Evolutionary conservation across 805 yeast genomes (phyloP), one percentile per base, ranked within the genome.

Genomic region (Nakazawaea populi): DNA sequence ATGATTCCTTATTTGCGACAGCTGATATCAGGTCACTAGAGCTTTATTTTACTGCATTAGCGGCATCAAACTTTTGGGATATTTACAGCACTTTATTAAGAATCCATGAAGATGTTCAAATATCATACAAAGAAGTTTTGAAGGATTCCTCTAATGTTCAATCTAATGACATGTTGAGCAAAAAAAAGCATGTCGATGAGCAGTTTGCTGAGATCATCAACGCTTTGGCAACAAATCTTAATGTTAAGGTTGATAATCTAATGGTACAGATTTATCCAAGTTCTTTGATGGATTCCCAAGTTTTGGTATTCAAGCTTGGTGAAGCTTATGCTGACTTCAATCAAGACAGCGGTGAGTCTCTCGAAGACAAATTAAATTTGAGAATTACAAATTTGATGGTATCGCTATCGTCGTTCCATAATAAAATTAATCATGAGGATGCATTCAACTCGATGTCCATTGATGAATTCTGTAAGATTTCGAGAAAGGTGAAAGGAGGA

Each of bases 1-100:
- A 81, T 29, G 96, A 90, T 61, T 78, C 80, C 47, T 66, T 91
- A 5, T 76, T 72, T 52, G 85, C 81, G 0, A 65, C 69, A 2
- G 62, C 77, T 2, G 68, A 70, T 9, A 73, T 84, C 54, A 80
- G 73, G 1, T 69, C 79, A 0, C 72, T 84, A 12, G 80, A 79
- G 52, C 60, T 88, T 2, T 89, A 79, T 59, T 71, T 86, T 53
- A 91, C 98, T 0, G 89, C 96, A 0, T 73, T 94, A 60, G 85
- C 96, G 0, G 94, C 94, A 0, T 84, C 96, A 0, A 89, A 87
- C 59, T 71, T 89, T 32, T 74, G 85, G 55, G 97, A 91, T 64
- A 83, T 94, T 43, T 77, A 80, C 59, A 82, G 83, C 50, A 82
- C 94, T 1, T 68, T 88, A 18, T 65, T 77, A 47, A 73, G 96